phyloP scores from a whole-genome alignment of 768 basidiomycete genomes.

The Leccinum uliginosum region DNA sequence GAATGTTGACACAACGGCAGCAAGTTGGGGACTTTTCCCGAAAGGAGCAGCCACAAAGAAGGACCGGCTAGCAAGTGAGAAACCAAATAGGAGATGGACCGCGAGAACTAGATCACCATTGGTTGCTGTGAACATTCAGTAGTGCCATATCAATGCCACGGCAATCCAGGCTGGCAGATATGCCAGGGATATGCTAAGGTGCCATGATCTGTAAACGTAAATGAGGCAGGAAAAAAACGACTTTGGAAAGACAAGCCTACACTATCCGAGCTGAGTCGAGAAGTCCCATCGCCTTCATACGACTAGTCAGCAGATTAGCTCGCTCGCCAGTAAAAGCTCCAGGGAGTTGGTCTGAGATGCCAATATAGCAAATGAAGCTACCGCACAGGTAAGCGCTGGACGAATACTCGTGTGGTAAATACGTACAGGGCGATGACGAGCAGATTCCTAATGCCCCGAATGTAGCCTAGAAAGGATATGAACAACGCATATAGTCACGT shows the following conservation, averaged over 20 bases:
- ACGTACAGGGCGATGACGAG: conserved; percentile 66
- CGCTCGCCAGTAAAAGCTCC: conserved; percentile 67
- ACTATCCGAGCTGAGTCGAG: conserved; percentile 63
- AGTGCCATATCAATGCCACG: conserved; percentile 61
- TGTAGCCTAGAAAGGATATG: conserved; percentile 43
- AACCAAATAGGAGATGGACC: conserved; percentile 63
- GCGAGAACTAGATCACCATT: conserved; percentile 56
- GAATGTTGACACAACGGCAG: conserved; percentile 64
- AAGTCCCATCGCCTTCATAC: conserved; percentile 80
- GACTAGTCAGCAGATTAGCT: conserved; percentile 57
- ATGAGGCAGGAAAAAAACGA: not conserved
- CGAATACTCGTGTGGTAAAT: not conserved
- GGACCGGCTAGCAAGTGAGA: conserved; percentile 67
- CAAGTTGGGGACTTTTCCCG: conserved; percentile 67
- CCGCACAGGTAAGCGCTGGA: not conserved
- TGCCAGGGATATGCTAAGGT: conserved; percentile 55
- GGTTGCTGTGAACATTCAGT: conserved; percentile 59
- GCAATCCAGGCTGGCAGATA: conserved; percentile 79
- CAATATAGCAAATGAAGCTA: conserved; percentile 68
- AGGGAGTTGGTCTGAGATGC: conserved; percentile 74
- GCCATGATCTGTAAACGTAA: conserved; percentile 47
- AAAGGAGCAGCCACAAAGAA: conserved; percentile 69
- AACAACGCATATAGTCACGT: not conserved
- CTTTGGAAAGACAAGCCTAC: conserved; percentile 28
- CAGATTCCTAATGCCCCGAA: conserved; percentile 56